phyloP scores from a whole-genome alignment of 1,284 basidiomycete species.

The Veloboletus limbatus region DNA sequence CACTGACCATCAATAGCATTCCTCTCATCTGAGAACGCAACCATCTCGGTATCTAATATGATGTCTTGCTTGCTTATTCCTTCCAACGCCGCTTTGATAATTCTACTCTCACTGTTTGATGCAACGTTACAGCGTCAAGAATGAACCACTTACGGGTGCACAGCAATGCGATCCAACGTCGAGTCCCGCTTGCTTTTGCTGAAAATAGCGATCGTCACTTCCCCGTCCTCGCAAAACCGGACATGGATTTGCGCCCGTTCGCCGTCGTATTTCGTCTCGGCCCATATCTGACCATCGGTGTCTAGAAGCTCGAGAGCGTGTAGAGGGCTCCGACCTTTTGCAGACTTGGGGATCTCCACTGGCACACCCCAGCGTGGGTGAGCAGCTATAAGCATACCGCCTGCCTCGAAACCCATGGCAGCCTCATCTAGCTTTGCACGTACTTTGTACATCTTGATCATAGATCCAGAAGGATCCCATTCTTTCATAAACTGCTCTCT shows the following conservation, averaged over 20 bases:
- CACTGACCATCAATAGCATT: constrained; percentile 55
- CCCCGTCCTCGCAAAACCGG: constrained; percentile 39
- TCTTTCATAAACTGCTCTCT: constrained; percentile 62
- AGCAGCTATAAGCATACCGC: constrained; percentile 21
- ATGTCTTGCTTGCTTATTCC: constrained; percentile 41
- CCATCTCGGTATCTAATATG: constrained; percentile 87
- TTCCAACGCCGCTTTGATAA: constrained; percentile 63
- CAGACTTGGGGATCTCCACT: constrained; percentile 75
- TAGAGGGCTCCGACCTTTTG: constrained; percentile 60
- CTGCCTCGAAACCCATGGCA: constrained; percentile 48
- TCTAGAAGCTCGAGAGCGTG: constrained; percentile 55
- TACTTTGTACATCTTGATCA: constrained; percentile 55
- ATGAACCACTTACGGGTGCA: constrained; percentile 55
- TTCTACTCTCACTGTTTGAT: constrained; percentile 35
- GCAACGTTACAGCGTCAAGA: background rate
- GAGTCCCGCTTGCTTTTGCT: constrained; percentile 84
- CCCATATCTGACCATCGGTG: constrained; percentile 56
- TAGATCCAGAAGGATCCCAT: constrained; percentile 62
- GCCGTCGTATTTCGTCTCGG: constrained; percentile 90
- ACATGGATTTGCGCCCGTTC: constrained; percentile 88
- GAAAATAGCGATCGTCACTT: constrained; percentile 66
- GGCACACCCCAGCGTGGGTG: constrained; percentile 43
- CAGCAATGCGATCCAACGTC: constrained; percentile 64
- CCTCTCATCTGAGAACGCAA: constrained; percentile 64
- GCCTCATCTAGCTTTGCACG: constrained; percentile 60